Conservation (phyloP, 495 filamentous ascomycete species). For the Xylona heveae region DNA sequence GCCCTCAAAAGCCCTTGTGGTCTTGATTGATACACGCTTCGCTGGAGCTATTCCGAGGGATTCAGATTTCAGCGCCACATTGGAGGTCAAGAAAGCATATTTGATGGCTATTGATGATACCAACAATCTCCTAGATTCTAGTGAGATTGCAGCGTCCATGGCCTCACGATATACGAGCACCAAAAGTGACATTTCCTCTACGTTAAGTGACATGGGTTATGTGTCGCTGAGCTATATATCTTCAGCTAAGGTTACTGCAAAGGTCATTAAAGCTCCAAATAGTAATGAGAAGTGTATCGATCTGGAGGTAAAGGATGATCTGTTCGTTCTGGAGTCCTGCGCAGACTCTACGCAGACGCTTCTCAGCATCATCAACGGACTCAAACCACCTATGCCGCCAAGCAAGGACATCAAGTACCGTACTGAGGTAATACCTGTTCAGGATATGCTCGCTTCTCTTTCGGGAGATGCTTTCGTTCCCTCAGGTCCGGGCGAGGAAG, state of each 20-base stretch:
- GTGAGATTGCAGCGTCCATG: slow-evolving; percentile 1
- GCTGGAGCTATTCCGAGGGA: slow-evolving; percentile 36
- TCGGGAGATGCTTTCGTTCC: slow-evolving; percentile 58
- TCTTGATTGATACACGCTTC: slow-evolving; percentile 57
- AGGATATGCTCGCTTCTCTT: slow-evolving; percentile 79
- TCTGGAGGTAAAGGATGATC: slow-evolving; percentile 60
- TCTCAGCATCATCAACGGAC: slow-evolving; percentile 53
- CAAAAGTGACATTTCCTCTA: slow-evolving; percentile 15
- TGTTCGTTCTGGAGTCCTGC: slow-evolving; percentile 83
- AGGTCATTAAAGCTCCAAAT: slow-evolving; percentile 25
- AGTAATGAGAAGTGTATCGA: slow-evolving; percentile 45
- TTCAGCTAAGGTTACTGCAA: slow-evolving; percentile 43
- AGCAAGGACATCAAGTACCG: slow-evolving; percentile 66
- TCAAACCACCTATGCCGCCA: slow-evolving; percentile 65
- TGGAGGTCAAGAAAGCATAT: slow-evolving; percentile 58
- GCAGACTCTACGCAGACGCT: slow-evolving; percentile 95
- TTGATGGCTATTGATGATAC: slow-evolving; percentile 69
- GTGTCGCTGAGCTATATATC: slow-evolving; percentile 73
- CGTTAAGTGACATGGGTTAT: slow-evolving; percentile 50
- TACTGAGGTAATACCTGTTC: slow-evolving; percentile 63
- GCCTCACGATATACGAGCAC: background rate
- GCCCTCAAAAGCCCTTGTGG: slow-evolving; percentile 49
- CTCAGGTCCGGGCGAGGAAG: slow-evolving; percentile 4
- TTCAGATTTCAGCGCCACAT: slow-evolving; percentile 31
- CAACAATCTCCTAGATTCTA: slow-evolving; percentile 18